These are phyloP conservation scores for Pleurotus platypus DNA, from an alignment of 768 basidiomycete genomes.

Conservation along the genomic window DNA sequence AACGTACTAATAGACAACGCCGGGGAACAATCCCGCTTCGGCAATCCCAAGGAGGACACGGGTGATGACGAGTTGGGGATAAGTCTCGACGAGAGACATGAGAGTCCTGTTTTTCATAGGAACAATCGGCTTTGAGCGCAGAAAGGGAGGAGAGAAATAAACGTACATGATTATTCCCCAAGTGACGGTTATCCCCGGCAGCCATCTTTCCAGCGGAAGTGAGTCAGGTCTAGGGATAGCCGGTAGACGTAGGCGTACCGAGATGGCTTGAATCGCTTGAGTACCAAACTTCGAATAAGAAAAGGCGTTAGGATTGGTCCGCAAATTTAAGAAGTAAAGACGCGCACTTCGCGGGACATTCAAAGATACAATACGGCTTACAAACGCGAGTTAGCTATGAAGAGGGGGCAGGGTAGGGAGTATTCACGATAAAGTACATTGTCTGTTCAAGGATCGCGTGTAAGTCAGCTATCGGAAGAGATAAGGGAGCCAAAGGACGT, in stretches of 20 bases:
- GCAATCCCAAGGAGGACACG: constrained; percentile 60
- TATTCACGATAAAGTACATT: constrained; percentile 65
- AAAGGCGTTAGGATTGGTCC: constrained; percentile 6
- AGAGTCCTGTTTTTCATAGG: constrained; percentile 36
- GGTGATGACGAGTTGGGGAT: constrained; percentile 55
- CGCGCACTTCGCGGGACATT: constrained; percentile 66
- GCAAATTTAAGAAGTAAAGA: not conserved
- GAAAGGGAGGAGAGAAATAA: not conserved
- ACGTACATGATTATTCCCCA: constrained; percentile 67
- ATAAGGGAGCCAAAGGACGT: constrained; percentile 10
- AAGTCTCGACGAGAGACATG: constrained; percentile 69
- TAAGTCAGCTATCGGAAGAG: not conserved
- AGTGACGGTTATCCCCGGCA: constrained; percentile 60
- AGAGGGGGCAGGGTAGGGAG: not conserved
- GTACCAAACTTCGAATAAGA: constrained; percentile 35
- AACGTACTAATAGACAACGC: constrained; percentile 67
- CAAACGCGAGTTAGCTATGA: not conserved
- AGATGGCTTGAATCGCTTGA: constrained; percentile 65
- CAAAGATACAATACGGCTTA: constrained; percentile 60
- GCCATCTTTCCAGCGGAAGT: constrained; percentile 38
- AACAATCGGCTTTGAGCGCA: not conserved
- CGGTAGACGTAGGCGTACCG: constrained; percentile 29
- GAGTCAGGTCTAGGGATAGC: not conserved
- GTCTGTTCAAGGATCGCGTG: constrained; percentile 35
- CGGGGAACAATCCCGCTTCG: constrained; percentile 72